Percentiles rank a stretch among this genome's conserved stretches.
phyloP scores from a whole-genome alignment of 257 asterid species.

The Ilex aquifolium region DNA sequence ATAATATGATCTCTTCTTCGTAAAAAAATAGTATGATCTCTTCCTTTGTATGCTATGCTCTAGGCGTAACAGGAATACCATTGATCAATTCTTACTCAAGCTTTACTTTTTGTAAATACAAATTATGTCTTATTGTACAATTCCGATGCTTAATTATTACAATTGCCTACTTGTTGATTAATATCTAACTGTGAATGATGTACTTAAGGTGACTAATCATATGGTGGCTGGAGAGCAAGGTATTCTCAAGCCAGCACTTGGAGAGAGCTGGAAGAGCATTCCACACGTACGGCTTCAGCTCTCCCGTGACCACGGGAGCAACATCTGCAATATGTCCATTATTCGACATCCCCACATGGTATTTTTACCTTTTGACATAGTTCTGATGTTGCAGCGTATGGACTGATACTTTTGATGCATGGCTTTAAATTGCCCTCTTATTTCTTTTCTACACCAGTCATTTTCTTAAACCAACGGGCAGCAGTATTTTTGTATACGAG shows the following conservation, averaged over 20 bases:
- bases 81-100: too few species aligned
- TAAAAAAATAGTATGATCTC: too few species aligned
- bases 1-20: too few species aligned
- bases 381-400: background rate
- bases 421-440: background rate
- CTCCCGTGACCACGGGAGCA: conserved; percentile 33
- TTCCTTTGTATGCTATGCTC: too few species aligned
- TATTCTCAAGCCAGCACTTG: conserved; percentile 69
- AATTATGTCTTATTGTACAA: too few species aligned
- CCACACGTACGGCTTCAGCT: conserved; percentile 74
- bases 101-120: too few species aligned
- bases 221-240: conserved; percentile 84
- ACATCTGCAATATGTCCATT: conserved; percentile 41
- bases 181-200: too few species aligned
- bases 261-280: conserved; percentile 88
- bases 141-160: too few species aligned
- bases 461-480: background rate
- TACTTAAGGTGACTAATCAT: conserved; percentile 71
- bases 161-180: too few species aligned
- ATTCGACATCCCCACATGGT: conserved; percentile 77
- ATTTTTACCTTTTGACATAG: conserved; percentile 9
- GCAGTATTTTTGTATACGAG: background rate
- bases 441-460: background rate
- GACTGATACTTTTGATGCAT: background rate
- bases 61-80: too few species aligned